Percentiles rank a stretch among this genome's conserved stretches.
phyloP scores from a whole-genome alignment of 768 basidiomycete genomes.

The Mycena rosella region DNA sequence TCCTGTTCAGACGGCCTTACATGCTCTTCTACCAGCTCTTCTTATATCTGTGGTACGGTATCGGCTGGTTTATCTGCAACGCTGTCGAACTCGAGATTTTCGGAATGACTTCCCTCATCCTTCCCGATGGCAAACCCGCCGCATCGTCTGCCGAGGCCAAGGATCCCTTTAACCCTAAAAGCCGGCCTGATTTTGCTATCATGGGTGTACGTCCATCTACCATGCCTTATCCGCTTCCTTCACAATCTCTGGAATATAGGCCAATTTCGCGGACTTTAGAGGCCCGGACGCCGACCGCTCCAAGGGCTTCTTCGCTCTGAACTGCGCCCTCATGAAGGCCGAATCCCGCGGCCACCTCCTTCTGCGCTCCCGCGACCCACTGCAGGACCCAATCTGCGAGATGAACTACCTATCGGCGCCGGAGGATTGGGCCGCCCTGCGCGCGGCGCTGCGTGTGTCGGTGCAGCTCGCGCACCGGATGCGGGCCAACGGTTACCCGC shows the following conservation, averaged over 20 bases:
- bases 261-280: constrained; percentile 17
- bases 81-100: background rate
- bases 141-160: background rate
- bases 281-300: constrained; percentile 6
- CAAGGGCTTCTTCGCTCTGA: constrained; percentile 18
- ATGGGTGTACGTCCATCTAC: background rate
- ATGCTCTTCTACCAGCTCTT: too few species aligned
- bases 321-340: constrained; percentile 4
- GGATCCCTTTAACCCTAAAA: constrained; percentile 13
- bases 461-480: constrained; percentile 10
- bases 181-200: constrained; percentile 27
- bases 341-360: constrained; percentile 5
- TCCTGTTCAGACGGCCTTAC: background rate
- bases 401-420: constrained; percentile 17
- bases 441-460: constrained; percentile 14
- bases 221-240: background rate
- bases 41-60: background rate
- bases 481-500: constrained; percentile 12
- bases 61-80: background rate
- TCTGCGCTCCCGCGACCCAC: constrained; percentile 14
- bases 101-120: constrained; percentile 9
- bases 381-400: constrained; percentile 2
- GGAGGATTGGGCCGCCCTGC: constrained; percentile 8
- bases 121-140: constrained; percentile 3
- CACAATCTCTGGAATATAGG: constrained; percentile 7